phyloP scores from a whole-genome alignment of 352 stramenopile genomes.

The Pythium aphanidermatum region DNA sequence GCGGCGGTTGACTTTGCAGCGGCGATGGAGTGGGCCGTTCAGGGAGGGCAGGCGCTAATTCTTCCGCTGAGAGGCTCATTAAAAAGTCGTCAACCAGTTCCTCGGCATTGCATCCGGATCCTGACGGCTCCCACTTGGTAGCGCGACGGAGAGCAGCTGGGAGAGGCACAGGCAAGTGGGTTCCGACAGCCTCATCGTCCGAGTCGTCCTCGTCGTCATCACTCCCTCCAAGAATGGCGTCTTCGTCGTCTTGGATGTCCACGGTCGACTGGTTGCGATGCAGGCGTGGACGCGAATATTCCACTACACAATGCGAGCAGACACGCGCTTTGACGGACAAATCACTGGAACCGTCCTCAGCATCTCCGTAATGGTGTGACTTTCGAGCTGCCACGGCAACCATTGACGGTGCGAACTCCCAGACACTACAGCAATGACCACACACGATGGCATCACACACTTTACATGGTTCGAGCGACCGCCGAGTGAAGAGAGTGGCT shows the following conservation, averaged over 20 bases:
- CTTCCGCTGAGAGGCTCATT: slow-evolving; percentile 1
- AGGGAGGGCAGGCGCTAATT: not conserved
- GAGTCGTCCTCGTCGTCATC: not conserved
- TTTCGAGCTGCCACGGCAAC: not conserved
- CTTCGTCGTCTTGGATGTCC: not conserved
- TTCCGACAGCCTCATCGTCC: not conserved
- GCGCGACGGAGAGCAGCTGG: not conserved
- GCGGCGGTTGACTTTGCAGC: not conserved
- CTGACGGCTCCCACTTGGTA: slow-evolving; percentile 11
- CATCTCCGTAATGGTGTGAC: not conserved
- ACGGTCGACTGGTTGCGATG: slow-evolving; percentile 3
- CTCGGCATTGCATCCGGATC: slow-evolving; percentile 13
- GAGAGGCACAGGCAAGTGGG: not conserved
- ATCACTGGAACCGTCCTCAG: not conserved
- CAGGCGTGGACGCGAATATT: slow-evolving; percentile 10
- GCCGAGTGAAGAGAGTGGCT: slow-evolving; percentile 2
- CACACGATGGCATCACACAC: slow-evolving; percentile 16
- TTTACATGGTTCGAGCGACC: slow-evolving; percentile 7
- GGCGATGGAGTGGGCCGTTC: not conserved
- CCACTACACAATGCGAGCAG: slow-evolving; percentile 13
- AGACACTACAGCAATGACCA: slow-evolving; percentile 7
- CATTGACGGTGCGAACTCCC: slow-evolving; percentile 7
- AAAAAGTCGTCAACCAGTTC: slow-evolving; percentile 14
- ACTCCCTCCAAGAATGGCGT: too few species aligned
- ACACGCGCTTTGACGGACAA: slow-evolving; percentile 9